Conservation (phyloP, 441 rosid genomes). For the Eutrema salsugineum region DNA sequence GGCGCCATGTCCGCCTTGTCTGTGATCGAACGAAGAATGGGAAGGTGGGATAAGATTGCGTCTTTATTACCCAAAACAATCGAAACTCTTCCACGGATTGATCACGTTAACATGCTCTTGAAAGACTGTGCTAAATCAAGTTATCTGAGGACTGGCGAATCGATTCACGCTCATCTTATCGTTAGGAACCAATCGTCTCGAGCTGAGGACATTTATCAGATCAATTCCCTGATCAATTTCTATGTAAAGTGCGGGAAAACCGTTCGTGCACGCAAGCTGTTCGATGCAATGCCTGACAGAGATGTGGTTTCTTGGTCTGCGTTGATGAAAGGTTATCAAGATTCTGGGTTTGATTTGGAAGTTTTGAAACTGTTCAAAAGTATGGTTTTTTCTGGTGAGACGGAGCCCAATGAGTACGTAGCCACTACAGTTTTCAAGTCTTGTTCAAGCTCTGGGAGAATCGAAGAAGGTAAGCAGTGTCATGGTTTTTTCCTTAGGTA, state of each 20-base stretch:
- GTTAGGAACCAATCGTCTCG: conserved; percentile 22
- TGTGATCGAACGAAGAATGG: conserved; percentile 1
- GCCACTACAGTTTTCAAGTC: conserved; percentile 52
- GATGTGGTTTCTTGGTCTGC: conserved; percentile 67
- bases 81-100: not conserved
- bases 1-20: conserved; percentile 26
- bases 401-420: conserved; percentile 60
- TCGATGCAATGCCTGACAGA: conserved; percentile 59
- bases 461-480: conserved; percentile 57
- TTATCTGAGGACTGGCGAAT: conserved; percentile 41
- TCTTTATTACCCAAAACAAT: conserved; percentile 16
- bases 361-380: conserved; percentile 55
- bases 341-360: conserved; percentile 39
- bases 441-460: conserved; percentile 43
- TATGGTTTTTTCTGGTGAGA: conserved; percentile 36
- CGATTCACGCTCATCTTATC: conserved; percentile 58
- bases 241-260: conserved; percentile 54
- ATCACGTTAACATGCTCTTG: conserved; percentile 38
- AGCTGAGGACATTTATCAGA: not conserved
- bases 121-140: conserved; percentile 53
- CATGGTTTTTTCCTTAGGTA: conserved; percentile 58
- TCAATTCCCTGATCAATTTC: conserved; percentile 53
- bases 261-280: conserved; percentile 55
- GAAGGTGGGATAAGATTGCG: not conserved
- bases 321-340: conserved; percentile 68